A percentile compares a stretch with the other conserved stretches of the same genome.
These are phyloP conservation scores for Aspergillus spinulosporus DNA, from an alignment of 2,329 filamentous ascomycete species.

Conservation along the genomic window DNA sequence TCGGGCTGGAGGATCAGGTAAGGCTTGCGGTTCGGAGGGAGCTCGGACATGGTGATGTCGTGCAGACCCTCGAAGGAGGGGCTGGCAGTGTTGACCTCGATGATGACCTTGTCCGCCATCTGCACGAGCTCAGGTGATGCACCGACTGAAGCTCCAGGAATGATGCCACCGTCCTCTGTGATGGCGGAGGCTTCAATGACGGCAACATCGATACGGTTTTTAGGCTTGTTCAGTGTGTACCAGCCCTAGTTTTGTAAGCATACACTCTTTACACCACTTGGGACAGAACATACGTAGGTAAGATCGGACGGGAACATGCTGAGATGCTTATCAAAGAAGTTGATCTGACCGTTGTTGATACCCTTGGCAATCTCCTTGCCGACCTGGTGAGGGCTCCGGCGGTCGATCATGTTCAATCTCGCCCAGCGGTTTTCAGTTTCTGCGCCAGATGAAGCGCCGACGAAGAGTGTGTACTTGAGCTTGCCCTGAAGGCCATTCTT, in stretches of 20 bases:
- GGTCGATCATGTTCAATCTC: conserved; percentile 84
- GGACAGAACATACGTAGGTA: conserved; percentile 56
- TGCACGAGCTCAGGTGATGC: conserved; percentile 83
- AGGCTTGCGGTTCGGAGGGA: conserved; percentile 77
- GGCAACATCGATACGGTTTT: conserved; percentile 75
- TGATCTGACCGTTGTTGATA: conserved; percentile 83
- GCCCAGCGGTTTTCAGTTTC: conserved; percentile 94
- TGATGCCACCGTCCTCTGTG: conserved; percentile 83
- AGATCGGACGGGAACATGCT: conserved; percentile 89
- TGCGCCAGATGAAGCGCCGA: conserved; percentile 83
- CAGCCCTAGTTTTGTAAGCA: conserved; percentile 51
- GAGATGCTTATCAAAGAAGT: conserved; percentile 92
- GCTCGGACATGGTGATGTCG: conserved; percentile 86
- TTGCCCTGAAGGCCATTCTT: conserved; percentile 80
- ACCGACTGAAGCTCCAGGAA: conserved; percentile 81
- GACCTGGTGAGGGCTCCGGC: conserved; percentile 81
- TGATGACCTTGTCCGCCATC: conserved; percentile 89
- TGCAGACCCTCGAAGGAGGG: conserved; percentile 85
- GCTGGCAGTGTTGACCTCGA: conserved; percentile 85
- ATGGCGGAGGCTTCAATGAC: conserved; percentile 86
- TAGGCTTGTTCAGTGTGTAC: conserved; percentile 77
- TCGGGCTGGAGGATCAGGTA: conserved; percentile 83
- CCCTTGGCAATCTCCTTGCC: conserved; percentile 88
- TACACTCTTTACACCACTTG: no score
- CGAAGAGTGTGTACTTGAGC: conserved; percentile 82